Percentiles rank a stretch among this genome's conserved stretches.
Evolutionary conservation across 1,139 yeast species (phyloP).

Genomic region (Chernovozyma aurita): DNA sequence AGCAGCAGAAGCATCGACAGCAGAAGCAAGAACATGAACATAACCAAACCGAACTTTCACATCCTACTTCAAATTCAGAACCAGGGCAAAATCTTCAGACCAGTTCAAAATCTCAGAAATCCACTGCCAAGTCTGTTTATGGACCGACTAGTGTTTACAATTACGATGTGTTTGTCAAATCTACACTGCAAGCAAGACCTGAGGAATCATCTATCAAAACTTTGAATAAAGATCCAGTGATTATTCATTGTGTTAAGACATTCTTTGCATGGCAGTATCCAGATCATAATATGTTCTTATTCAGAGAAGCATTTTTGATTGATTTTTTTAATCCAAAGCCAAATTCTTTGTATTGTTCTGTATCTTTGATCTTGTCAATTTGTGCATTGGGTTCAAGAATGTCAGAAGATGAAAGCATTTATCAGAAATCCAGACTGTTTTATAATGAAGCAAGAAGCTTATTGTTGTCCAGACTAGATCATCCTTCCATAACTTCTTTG

Average conservation of each 20-base stretch:
- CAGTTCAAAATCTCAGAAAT: constrained; percentile 3
- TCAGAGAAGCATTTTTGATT: constrained; percentile 59
- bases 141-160: constrained; percentile 52
- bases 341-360: constrained; percentile 46
- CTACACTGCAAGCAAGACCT: constrained; percentile 1
- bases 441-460: constrained; percentile 43
- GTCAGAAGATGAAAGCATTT: constrained; percentile 39
- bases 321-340: constrained; percentile 52
- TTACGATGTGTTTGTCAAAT: constrained; percentile 22
- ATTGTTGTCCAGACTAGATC: constrained; percentile 36
- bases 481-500: constrained; percentile 40
- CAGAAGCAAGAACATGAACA: no score
- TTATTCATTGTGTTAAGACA: constrained; percentile 47
- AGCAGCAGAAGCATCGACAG: no score
- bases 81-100: no score
- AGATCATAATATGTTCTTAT: constrained; percentile 57
- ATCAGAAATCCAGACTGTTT: constrained; percentile 33
- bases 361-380: constrained; percentile 47
- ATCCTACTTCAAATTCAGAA: constrained; percentile 1
- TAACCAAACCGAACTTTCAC: not conserved
- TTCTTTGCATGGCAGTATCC: constrained; percentile 67
- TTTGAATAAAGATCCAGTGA: constrained; percentile 36
- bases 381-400: constrained; percentile 55
- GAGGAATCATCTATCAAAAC: constrained; percentile 23
- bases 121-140: constrained; percentile 31